Evolutionary conservation across 768 basidiomycete species (phyloP).

Genomic region (Gloeopeniophorella convolvens): DNA sequence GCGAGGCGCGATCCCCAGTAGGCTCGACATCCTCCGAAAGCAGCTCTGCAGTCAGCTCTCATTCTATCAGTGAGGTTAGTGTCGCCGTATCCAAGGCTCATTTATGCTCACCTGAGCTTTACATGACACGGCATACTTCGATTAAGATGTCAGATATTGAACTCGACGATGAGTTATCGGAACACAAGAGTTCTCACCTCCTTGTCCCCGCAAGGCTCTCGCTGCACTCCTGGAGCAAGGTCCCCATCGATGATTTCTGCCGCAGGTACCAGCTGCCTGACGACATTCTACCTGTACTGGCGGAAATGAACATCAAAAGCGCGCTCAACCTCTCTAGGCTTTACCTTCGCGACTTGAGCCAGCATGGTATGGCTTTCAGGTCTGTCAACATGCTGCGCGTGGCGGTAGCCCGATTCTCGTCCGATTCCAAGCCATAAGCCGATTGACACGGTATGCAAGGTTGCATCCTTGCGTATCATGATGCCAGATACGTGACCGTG

Average conservation of each 20-base stretch:
- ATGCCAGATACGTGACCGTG: background rate
- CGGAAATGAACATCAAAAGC: conserved; percentile 6
- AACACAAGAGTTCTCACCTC: conserved; percentile 6
- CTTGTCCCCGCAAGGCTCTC: conserved; percentile 10
- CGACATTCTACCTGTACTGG: background rate
- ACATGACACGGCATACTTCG: background rate
- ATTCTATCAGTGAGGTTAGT: conserved; percentile 12
- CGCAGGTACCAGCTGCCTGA: conserved; percentile 7
- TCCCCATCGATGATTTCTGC: conserved; percentile 8
- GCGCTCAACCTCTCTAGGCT: conserved; percentile 8
- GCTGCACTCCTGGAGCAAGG: conserved; percentile 3
- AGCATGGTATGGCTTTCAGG: background rate
- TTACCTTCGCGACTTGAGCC: conserved; percentile 4
- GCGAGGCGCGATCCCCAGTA: background rate
- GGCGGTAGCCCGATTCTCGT: conserved; percentile 10
- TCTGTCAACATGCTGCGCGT: conserved; percentile 10
- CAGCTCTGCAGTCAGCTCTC: conserved; percentile 3
- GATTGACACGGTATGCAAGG: background rate
- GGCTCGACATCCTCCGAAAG: conserved; percentile 1
- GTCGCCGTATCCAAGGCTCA: background rate
- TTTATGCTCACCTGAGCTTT: background rate
- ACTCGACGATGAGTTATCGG: conserved; percentile 3
- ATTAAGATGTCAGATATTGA: conserved; percentile 12
- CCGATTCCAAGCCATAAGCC: conserved; percentile 9
- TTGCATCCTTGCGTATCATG: background rate